Conservation (phyloP, 1,284 basidiomycete species). For the Neotropicomus parvogracilis region DNA sequence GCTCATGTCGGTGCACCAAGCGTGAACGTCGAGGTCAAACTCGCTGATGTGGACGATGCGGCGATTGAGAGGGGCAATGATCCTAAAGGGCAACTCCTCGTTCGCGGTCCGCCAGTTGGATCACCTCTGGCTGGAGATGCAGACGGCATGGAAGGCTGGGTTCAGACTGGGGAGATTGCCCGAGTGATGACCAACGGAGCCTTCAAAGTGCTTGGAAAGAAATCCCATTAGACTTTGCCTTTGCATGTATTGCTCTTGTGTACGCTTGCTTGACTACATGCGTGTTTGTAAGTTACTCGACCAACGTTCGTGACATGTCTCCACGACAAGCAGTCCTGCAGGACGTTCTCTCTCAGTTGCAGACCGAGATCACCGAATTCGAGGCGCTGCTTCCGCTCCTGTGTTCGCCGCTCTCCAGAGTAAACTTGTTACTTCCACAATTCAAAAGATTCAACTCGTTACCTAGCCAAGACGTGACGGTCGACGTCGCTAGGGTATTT, state of each 20-base stretch:
- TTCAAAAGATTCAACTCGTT: constrained; percentile 39
- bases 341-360: constrained; percentile 50
- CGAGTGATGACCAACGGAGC: constrained; percentile 60
- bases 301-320: no score
- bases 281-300: no score
- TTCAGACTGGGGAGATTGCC: constrained; percentile 43
- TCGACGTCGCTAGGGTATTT: constrained; percentile 45
- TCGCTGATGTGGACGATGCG: constrained; percentile 59
- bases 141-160: constrained; percentile 44
- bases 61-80: constrained; percentile 59
- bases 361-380: constrained; percentile 49
- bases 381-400: constrained; percentile 53
- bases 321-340: constrained; percentile 19
- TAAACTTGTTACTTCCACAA: constrained; percentile 56
- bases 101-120: constrained; percentile 57
- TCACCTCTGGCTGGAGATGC: constrained; percentile 42
- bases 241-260: neutral
- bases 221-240: constrained; percentile 8
- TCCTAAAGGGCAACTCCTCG: constrained; percentile 47
- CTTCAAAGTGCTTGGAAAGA: constrained; percentile 41
- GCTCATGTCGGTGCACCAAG: constrained; percentile 71
- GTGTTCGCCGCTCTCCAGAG: constrained; percentile 50
- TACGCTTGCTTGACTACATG: no score
- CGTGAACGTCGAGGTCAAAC: constrained; percentile 71
- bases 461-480: constrained; percentile 7